Evolutionary conservation across 2,329 filamentous ascomycete genomes (phyloP), one percentile per base, ranked within the genome.

Genomic region (Penicillium thymicola): DNA sequence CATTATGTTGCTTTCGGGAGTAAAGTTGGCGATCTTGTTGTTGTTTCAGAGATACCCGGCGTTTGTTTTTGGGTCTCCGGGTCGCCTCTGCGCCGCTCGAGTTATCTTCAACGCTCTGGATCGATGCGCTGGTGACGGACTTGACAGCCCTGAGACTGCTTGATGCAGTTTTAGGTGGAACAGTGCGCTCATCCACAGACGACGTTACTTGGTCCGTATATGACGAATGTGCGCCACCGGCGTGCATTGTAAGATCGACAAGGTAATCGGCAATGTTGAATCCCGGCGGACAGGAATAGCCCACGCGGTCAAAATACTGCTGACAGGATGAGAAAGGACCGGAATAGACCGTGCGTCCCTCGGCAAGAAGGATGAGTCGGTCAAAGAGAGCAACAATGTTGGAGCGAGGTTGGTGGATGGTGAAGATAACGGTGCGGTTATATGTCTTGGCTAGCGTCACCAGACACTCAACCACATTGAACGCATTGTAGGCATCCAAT

Each of bases 231-330:
- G 81, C 78, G 51, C 82, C 80, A 57, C 89, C 85, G 25, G 92
- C 92, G 72, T 99, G 94, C 93, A 99, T 97, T 0, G 94, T 97
- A 40, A 99, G 81, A 72, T 99, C 94, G 30, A 99, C 92, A 5
- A 99, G 84, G 70, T 97, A 99, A 72, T 99, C 94, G 4, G 94
- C 94, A 74, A 99, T 97, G 69, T 99, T 99, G 82, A 97, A 99
- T 2, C 95, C 95, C 25, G 92, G 89, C 11, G 94, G 94, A 69
- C 95, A 99, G 47, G 89, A 81, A 72, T 97, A 99, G 42, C 94
- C 95, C 59, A 96, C 87, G 45, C 86, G 83, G 69, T 97, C 91
- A 67, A 99, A 99, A 71, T 97, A 99, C 21, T 85, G 80, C 72
- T 99, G 94, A 70, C 94, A 99, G 62, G 87, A 87, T 1, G 84